phyloP scores from a whole-genome alignment of 768 basidiomycete species.

The Collybia sp. region DNA sequence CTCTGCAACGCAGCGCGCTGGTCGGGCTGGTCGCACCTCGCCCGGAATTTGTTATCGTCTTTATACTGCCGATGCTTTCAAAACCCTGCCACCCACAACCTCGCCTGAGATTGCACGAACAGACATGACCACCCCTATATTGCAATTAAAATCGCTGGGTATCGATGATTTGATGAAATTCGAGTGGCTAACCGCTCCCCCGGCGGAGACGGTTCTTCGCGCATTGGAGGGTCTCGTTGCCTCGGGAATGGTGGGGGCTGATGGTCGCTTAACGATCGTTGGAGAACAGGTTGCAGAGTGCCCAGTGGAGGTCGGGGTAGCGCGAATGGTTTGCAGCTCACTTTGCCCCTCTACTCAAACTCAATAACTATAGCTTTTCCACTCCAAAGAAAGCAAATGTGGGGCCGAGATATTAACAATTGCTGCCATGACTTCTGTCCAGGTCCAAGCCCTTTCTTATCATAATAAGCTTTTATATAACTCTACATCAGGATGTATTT shows the following conservation, averaged over 20 bases:
- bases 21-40: constrained; percentile 91
- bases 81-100: constrained; percentile 61
- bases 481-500: constrained; percentile 70
- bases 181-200: constrained; percentile 90
- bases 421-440: constrained; percentile 91
- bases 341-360: too few species aligned
- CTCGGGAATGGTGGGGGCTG: constrained; percentile 80
- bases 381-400: constrained; percentile 80
- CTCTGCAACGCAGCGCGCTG: constrained; percentile 89
- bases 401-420: constrained; percentile 96
- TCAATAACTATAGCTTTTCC: constrained; percentile 59
- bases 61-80: constrained; percentile 64
- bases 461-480: neutral
- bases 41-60: constrained; percentile 91
- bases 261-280: constrained; percentile 68
- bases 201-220: constrained; percentile 77
- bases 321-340: constrained; percentile 72
- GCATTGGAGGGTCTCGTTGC: constrained; percentile 81
- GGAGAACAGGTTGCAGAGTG: constrained; percentile 91
- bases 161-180: constrained; percentile 95
- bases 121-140: constrained; percentile 86
- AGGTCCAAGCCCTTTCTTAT: constrained; percentile 37
- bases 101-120: constrained; percentile 88
- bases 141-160: constrained; percentile 93
- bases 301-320: constrained; percentile 88